Percentiles rank a stretch among this genome's conserved stretches.
phyloP scores from a whole-genome alignment of 257 asterid genomes.

The Solanum etuberosum region DNA sequence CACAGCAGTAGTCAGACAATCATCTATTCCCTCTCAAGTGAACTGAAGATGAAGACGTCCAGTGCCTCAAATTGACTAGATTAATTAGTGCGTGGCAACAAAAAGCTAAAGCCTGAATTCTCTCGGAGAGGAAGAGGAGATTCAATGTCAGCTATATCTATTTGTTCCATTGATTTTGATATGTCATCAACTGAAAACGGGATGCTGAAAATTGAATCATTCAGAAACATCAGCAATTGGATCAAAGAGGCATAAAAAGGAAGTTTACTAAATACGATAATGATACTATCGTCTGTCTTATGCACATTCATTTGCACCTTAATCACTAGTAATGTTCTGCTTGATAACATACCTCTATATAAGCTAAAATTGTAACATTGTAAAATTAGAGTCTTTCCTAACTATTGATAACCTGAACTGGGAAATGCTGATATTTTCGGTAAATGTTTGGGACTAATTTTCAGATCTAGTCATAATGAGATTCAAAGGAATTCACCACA shows the following conservation, averaged over 20 bases:
- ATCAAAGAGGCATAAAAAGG: not conserved
- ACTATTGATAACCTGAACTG: not conserved
- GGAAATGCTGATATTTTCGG: not conserved
- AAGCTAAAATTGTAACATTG: not conserved
- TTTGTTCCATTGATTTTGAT: slow-evolving; percentile 94
- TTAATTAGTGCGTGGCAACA: slow-evolving; percentile 41
- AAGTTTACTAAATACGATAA: not conserved
- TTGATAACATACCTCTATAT: not conserved
- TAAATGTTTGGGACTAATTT: not conserved
- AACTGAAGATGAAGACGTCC: not conserved
- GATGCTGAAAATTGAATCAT: slow-evolving; percentile 50
- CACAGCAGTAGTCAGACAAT: not conserved
- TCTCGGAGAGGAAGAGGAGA: slow-evolving; percentile 82
- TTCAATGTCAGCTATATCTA: slow-evolving; percentile 67
- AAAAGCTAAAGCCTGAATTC: slow-evolving; percentile 85
- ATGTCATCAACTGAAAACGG: slow-evolving; percentile 96
- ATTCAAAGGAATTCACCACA: not conserved
- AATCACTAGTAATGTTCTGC: not conserved
- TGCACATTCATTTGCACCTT: not conserved
- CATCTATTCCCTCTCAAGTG: not conserved
- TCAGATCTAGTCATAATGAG: not conserved
- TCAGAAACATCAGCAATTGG: slow-evolving; percentile 10
- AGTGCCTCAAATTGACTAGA: not conserved
- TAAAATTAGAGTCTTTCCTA: not conserved
- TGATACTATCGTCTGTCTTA: not conserved